Evolutionary conservation across 2,329 filamentous ascomycete species (phyloP), one percentile per base, ranked within the genome.

Genomic region (Dissoconium aciculare): DNA sequence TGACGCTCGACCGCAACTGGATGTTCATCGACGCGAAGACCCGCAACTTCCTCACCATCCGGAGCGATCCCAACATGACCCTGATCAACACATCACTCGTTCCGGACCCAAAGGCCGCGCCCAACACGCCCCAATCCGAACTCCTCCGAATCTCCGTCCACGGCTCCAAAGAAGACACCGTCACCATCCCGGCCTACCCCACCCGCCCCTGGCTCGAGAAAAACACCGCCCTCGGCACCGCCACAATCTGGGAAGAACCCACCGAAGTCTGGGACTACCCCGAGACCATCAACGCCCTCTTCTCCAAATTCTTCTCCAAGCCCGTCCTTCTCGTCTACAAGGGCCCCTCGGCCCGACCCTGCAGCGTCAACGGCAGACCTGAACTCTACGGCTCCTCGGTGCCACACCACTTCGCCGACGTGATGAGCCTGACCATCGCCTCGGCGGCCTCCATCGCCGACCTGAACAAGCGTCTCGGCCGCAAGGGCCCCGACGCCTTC

Each of bases 1-100:
- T 77, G 8, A 67, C 71, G 26, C 57, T 76, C 9, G 73, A 77
- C 47, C 59, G 72, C 5, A 65, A 69, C 39, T 77, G 72, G 71
- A 77, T 77, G 72, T 71, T 76, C 51, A 60, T 74, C 28, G 61
- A 67, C 17, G 35, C 35, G 12, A 59, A 62, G 2, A 54, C 61
- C 11, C 58, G 56, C 4, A 62, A 70, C 33, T 76, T 76, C 47
- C 50, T 75, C 31, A 77, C 72, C 3, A 76, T 77, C 44, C 68
- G 72, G 10, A 57, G 67, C 33, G 64, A 69, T 36, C 60, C 70
- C 3, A 55, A 62, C 23, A 74, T 78, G 70, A 76, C 73, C 0
- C 58, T 74, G 9, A 72, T 77, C 46, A 62, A 66, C 17, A 71
- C 69, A 1, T 52, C 54, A 3, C 56, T 72, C 34, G 55, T 60